A percentile compares a stretch with the other conserved stretches of the same genome.
Evolutionary conservation across 495 filamentous ascomycete species (phyloP).

Genomic region (Penicillium waksmanii): DNA sequence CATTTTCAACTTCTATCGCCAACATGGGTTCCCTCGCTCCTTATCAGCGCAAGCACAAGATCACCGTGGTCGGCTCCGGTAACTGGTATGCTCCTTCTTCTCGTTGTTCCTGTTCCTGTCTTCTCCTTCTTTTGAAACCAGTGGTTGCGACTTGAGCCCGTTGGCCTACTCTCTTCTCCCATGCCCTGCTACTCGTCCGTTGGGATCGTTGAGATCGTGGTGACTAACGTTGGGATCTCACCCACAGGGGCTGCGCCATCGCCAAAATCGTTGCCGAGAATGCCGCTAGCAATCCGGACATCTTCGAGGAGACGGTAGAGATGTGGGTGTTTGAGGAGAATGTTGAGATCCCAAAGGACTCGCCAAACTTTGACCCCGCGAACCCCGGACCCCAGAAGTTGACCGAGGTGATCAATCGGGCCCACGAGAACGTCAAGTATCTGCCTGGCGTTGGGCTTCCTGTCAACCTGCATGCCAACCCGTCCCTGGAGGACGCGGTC

Average conservation of each 20-base stretch:
- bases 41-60: conserved; percentile 79
- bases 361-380: conserved; percentile 60
- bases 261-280: conserved; percentile 97
- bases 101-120: background rate
- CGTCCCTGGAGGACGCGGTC: conserved; percentile 80
- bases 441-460: conserved; percentile 86
- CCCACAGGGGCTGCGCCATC: conserved; percentile 84
- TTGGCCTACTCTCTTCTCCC: too few relatives aligned
- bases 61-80: conserved; percentile 91
- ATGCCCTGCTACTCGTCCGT: too few relatives aligned
- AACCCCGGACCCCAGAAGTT: conserved; percentile 76
- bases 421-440: conserved; percentile 98
- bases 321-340: conserved; percentile 98
- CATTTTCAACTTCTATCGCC: conserved; percentile 22
- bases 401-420: conserved; percentile 84
- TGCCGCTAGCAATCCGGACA: conserved; percentile 68
- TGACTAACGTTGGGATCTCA: conserved; percentile 14
- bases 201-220: background rate
- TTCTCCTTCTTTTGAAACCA: background rate
- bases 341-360: conserved; percentile 68
- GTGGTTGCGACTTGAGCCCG: too few relatives aligned
- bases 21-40: conserved; percentile 49
- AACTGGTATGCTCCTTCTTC: conserved; percentile 72
- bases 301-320: conserved; percentile 88
- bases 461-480: conserved; percentile 84